phyloP scores from a whole-genome alignment of 441 rosid species.

The Breynia disticha region DNA sequence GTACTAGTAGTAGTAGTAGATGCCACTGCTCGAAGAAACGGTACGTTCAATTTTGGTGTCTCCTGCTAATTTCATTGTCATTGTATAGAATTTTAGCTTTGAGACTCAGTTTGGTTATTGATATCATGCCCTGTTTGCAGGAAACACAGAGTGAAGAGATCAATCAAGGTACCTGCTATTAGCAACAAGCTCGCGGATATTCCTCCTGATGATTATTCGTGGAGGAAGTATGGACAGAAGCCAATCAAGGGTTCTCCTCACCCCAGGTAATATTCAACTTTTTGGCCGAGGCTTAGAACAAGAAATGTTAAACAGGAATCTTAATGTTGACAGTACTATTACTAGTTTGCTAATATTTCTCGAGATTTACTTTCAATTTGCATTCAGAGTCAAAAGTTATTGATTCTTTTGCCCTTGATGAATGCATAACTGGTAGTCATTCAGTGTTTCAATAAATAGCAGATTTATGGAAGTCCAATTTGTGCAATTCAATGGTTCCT shows the following conservation, averaged over 20 bases:
- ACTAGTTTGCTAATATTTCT: too few species aligned
- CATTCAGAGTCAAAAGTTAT: too few species aligned
- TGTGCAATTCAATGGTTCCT: background rate
- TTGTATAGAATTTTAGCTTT: background rate
- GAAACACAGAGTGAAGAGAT: conserved; percentile 59
- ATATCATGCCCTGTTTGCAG: conserved; percentile 25
- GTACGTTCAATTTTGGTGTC: conserved; percentile 18
- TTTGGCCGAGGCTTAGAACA: background rate
- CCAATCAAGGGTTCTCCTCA: conserved; percentile 85
- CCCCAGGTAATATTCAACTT: conserved; percentile 39
- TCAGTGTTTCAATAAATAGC: too few species aligned
- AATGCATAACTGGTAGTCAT: too few species aligned
- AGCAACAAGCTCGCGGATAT: conserved; percentile 79
- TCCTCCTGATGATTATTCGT: conserved; percentile 72
- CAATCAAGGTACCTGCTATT: conserved; percentile 68
- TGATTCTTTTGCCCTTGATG: too few species aligned
- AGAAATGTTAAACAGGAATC: too few species aligned
- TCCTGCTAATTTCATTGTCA: background rate
- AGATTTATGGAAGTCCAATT: background rate
- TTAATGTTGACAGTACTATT: too few species aligned
- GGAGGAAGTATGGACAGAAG: conserved; percentile 83
- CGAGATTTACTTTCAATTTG: too few species aligned
- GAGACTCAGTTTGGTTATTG: background rate
- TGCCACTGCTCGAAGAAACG: conserved; percentile 81
- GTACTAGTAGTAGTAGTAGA: conserved; percentile 44